Evolutionary conservation across 805 yeast genomes (phyloP).

Genomic region (Saturnispora serradocipensis): DNA sequence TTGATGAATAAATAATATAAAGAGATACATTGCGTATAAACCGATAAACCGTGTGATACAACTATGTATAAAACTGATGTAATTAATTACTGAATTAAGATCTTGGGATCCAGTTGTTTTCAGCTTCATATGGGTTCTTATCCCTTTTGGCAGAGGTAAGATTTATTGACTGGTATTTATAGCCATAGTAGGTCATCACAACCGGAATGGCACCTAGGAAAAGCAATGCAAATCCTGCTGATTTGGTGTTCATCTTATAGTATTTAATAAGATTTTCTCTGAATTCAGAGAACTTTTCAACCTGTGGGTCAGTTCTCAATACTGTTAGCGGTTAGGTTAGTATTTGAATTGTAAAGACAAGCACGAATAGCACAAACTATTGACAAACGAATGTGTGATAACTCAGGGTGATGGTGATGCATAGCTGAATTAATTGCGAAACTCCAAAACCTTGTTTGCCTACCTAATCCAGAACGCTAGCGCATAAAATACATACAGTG

Average conservation of each 20-base stretch:
- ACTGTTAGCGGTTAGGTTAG: slow-evolving; percentile 14
- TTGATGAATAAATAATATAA: neutral
- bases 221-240: slow-evolving; percentile 22
- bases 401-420: neutral
- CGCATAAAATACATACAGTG: slow-evolving; percentile 20
- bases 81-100: slow-evolving; percentile 7
- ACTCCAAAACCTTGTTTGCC: neutral
- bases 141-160: slow-evolving; percentile 24
- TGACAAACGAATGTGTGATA: too few relatives aligned
- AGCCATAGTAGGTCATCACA: slow-evolving; percentile 25
- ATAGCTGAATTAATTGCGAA: neutral
- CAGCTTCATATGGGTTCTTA: slow-evolving; percentile 20
- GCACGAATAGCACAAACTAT: neutral
- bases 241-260: slow-evolving; percentile 25
- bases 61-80: neutral
- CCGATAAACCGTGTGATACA: neutral
- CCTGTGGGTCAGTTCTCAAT: slow-evolving; percentile 25
- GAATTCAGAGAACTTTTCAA: slow-evolving; percentile 24
- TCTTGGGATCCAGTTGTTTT: slow-evolving; percentile 23
- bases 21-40: neutral
- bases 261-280: slow-evolving; percentile 25
- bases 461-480: neutral
- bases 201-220: slow-evolving; percentile 28
- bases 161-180: slow-evolving; percentile 23
- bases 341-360: neutral